Base-by-base conservation (phyloP, 345 rosid genomes). In the Moricandia moricandioides region DNA sequence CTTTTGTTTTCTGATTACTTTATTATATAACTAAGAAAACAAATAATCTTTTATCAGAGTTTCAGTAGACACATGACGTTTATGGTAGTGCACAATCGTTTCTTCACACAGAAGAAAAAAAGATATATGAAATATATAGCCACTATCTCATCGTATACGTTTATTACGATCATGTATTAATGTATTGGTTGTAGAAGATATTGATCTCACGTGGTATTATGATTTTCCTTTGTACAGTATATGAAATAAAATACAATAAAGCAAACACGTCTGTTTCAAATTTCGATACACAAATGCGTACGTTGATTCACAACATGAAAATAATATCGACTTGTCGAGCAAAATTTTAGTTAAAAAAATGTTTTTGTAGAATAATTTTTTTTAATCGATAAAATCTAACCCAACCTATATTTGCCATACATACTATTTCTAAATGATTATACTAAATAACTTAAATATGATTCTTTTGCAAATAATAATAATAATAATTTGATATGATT, bases 141-240 rank as follows among this genome's bases (percentile, higher is more conserved):
- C 13, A 66, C n/a, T n/a, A n/a, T 62, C 54, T 63, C 29, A 34
- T 61, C 6, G 8, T 0, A 17, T 5, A 31, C 47, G 34, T 47
- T 18, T 49, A 37, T 24, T 62, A 37, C 43, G 70, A 31, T 63
- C 6, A 62, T 10, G 30, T 7, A 56, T 54, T 54, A 11, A 62
- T 10, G 30, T 7, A 56, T 54, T 54, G 16, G 58, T 8, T 56
- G 77, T 65, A 26, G 47, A 73, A 39, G 70, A 73, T 64, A 64
- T 39, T 31, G 37, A 57, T 45, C 72, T 43, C 72, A 66, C 13
- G 65, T 65, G 65, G 58, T 65, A 35, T 5, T 39, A 2, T 18
- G 49, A 56, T 56, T 74, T 65, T 2, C 6, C 55, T 31, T 21
- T n/a, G n/a, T n/a, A n/a, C n/a, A 21, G 34, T 31, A 45, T 21